These are phyloP conservation scores for Diaporthe vexans DNA, from an alignment of 2,329 filamentous ascomycete species.

Conservation along the genomic window DNA sequence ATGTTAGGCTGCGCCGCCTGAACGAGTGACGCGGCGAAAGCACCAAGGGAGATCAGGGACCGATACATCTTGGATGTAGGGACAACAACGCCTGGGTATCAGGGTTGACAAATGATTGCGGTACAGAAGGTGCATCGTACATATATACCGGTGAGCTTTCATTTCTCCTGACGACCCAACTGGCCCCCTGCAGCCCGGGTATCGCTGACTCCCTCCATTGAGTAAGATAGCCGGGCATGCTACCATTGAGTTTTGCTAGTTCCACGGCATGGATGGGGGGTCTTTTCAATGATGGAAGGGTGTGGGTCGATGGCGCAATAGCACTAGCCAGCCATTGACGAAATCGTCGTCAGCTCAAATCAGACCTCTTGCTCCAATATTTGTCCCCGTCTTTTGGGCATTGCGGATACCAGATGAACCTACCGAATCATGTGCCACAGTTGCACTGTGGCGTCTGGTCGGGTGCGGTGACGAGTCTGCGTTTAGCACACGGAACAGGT, in stretches of 20 bases:
- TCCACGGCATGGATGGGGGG: not conserved
- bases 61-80: conserved; percentile 35
- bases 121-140: not conserved
- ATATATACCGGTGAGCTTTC: not conserved
- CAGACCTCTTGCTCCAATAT: not conserved
- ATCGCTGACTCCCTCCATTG: conserved; percentile 9
- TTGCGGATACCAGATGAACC: not conserved
- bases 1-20: conserved; percentile 41
- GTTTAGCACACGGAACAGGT: too few relatives aligned
- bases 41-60: conserved; percentile 34
- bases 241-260: not conserved
- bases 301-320: conserved; percentile 42
- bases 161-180: not conserved
- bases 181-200: not conserved
- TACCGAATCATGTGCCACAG: not conserved
- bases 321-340: not conserved
- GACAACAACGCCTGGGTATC: not conserved
- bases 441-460: not conserved
- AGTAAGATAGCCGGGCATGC: conserved; percentile 1
- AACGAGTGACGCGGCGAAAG: conserved; percentile 36
- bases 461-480: not conserved
- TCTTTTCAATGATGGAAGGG: conserved; percentile 35
- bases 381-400: not conserved
- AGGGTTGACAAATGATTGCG: not conserved
- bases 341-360: conserved; percentile 12